phyloP scores from a whole-genome alignment of 1,284 basidiomycete species.

The Macrocystidia cucumis region DNA sequence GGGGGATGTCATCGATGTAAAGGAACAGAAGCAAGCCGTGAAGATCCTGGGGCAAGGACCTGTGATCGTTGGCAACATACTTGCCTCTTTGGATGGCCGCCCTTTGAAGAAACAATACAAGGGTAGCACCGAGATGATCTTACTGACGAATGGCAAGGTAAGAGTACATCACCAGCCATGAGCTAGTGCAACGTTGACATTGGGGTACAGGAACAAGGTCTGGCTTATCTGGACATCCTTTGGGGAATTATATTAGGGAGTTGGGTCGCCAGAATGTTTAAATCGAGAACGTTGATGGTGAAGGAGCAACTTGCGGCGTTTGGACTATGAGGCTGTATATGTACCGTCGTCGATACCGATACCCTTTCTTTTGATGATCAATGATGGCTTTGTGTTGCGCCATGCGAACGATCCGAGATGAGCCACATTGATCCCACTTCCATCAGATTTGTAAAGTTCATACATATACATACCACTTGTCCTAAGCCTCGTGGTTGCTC shows the following conservation, averaged over 20 bases:
- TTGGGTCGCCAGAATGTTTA: conserved; percentile 22
- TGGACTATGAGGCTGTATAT: too few species aligned
- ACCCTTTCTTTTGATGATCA: too few species aligned
- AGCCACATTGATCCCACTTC: too few species aligned
- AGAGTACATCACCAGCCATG: conserved; percentile 9
- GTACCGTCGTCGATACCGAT: too few species aligned
- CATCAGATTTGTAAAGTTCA: too few species aligned
- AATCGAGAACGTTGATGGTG: conserved; percentile 18
- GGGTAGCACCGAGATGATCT: conserved; percentile 37
- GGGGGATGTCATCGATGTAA: conserved; percentile 52
- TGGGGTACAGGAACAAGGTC: conserved; percentile 30
- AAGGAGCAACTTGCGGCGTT: too few species aligned
- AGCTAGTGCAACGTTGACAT: conserved; percentile 1
- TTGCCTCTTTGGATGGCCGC: conserved; percentile 27
- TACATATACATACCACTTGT: too few species aligned
- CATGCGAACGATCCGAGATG: too few species aligned
- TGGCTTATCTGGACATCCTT: conserved; percentile 32
- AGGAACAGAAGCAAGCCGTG: conserved; percentile 50
- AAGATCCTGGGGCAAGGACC: conserved; percentile 37
- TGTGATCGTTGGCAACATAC: conserved; percentile 37
- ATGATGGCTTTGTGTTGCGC: too few species aligned
- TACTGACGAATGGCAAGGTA: conserved; percentile 47
- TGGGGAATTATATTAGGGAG: conserved; percentile 36
- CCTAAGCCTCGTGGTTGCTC: too few species aligned
- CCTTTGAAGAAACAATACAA: conserved; percentile 30